Evolutionary conservation across 164 flowering plant genomes (phyloP), one percentile per base, ranked within the genome.

Genomic region (Tinospora cordifolia): DNA sequence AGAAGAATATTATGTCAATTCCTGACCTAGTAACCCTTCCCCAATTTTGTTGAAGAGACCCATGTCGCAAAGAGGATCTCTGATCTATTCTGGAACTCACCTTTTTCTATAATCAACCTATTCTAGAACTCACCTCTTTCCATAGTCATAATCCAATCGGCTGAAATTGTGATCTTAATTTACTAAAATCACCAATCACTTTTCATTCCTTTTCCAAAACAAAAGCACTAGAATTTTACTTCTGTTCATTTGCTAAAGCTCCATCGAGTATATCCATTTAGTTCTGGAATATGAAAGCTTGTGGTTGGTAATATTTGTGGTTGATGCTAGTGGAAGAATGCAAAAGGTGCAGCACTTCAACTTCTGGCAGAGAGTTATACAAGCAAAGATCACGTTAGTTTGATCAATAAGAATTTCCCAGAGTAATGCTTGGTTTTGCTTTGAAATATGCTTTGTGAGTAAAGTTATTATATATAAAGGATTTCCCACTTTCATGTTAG

Each of bases 241-340:
- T 30, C 36, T 30, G 36, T 30, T 4, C 36, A 30, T 30, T 30
- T 30, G 2, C 36, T 1, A 30, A 30, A 30, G n/a, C 44, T 66
- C 62, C 57, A 57, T 36, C 24, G 19, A 41, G 69, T 49, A 49
- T 69, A 24, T 40, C 62, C 34, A 54, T 68, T 58, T 72, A 62
- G 72, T 40, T 65, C 69, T 69, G 34, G 49, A 64, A 30, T 70
- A 19, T 66, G 26, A 65, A n/a, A 9, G 49, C 27, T 63, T 38
- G 21, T 79, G 81, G 71, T 87, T 91, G 98, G 98, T 93, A 26
- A 93, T 93, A 84, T 93, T 93, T 84, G 94, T 90, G 46, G 98
- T 93, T 79, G 98, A 93, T 87, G 98, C 98, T 75, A 93, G 98
- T 88, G 98, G 98, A 65, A 93, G 79, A 93, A 93, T 84, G 98